Percentiles rank a stretch among this genome's conserved stretches.
Conservation (phyloP, 1,284 basidiomycete genomes). For the Coriolopsis trogii region DNA sequence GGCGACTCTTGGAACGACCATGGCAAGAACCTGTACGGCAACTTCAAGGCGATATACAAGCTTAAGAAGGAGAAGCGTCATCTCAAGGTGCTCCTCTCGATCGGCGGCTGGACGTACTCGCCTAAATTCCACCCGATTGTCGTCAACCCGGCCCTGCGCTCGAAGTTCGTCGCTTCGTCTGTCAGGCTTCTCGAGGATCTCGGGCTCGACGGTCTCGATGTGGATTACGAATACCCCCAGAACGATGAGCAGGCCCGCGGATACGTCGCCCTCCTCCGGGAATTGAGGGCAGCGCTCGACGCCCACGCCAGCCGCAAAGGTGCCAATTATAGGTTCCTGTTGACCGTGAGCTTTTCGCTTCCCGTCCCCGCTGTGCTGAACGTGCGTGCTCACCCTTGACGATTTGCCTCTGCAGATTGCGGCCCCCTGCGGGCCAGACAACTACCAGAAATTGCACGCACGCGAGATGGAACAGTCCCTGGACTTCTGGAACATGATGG, state of each 20-base stretch:
- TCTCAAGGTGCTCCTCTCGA: slow-evolving; percentile 84
- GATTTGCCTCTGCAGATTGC: slow-evolving; percentile 68
- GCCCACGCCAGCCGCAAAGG: slow-evolving; percentile 62
- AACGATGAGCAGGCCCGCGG: slow-evolving; percentile 72
- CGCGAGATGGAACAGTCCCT: slow-evolving; percentile 86
- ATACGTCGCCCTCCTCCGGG: slow-evolving; percentile 72
- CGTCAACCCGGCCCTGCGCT: slow-evolving; percentile 59
- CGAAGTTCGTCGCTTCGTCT: slow-evolving; percentile 79
- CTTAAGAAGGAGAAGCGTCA: slow-evolving; percentile 88
- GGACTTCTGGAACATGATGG: slow-evolving; percentile 98
- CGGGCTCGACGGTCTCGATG: slow-evolving; percentile 69
- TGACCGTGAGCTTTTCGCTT: slow-evolving; percentile 59
- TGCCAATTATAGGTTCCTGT: slow-evolving; percentile 64
- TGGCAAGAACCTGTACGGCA: slow-evolving; percentile 89
- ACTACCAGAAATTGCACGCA: slow-evolving; percentile 80
- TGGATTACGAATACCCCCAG: slow-evolving; percentile 87
- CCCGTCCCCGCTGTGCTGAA: slow-evolving; percentile 6
- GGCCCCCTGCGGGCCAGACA: slow-evolving; percentile 89
- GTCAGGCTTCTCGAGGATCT: slow-evolving; percentile 80
- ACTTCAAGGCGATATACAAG: slow-evolving; percentile 90
- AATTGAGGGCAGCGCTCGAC: slow-evolving; percentile 73
- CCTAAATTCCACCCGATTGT: slow-evolving; percentile 80
- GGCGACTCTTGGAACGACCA: slow-evolving; percentile 90
- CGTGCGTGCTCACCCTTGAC: slow-evolving; percentile 1
- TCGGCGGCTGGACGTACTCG: slow-evolving; percentile 92